These are phyloP conservation scores for Castanospermum australe DNA, from an alignment of 306 rosid species.

Conservation along the genomic window DNA sequence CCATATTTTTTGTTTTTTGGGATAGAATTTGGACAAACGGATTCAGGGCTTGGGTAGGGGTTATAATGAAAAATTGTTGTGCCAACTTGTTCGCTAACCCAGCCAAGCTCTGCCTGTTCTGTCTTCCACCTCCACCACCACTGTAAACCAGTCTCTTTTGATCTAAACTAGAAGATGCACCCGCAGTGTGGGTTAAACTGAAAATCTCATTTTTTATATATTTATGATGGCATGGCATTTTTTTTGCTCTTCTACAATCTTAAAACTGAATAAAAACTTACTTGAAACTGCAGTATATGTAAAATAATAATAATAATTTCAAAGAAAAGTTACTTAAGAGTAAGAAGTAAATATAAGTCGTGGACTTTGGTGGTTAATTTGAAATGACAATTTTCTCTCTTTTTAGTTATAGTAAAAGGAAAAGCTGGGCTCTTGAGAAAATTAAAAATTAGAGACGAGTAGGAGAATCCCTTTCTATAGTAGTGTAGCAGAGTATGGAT, in stretches of 20 bases:
- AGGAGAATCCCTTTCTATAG: not conserved
- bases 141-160: not conserved
- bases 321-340: not conserved
- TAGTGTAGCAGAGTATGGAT: not conserved
- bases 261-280: not conserved
- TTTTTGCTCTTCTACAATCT: not conserved
- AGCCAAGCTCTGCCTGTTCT: not conserved
- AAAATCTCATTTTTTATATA: not conserved
- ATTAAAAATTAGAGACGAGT: not conserved
- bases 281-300: not conserved
- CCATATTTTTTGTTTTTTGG: not conserved
- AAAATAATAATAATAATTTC: not conserved
- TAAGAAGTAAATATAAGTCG: not conserved
- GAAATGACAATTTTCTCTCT: not conserved
- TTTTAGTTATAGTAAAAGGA: not conserved
- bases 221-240: not conserved
- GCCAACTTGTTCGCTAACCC: not conserved
- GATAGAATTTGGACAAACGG: not conserved
- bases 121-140: not conserved
- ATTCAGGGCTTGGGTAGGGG: not conserved
- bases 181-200: not conserved
- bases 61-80: not conserved
- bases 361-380: not conserved
- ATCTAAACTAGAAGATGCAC: not conserved
- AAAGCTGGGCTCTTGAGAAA: not conserved